Evolutionary conservation across 371 early-diverging fungal genomes (phyloP).

Genomic region (Circinella umbellata): DNA sequence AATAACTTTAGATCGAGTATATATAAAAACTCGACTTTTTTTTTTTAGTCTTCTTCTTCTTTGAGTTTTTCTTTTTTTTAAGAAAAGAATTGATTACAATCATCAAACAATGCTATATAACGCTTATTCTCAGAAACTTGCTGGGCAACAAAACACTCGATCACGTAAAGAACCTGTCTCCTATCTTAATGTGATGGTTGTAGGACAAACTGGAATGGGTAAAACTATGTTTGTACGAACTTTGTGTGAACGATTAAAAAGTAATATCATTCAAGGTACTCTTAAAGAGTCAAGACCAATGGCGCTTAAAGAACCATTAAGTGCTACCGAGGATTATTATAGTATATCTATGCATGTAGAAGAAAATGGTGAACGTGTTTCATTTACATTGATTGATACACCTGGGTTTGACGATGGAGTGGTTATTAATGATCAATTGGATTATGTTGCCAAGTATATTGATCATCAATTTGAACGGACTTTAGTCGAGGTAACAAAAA

Average conservation of each 20-base stretch:
- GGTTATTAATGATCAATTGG: slow-evolving; percentile 53
- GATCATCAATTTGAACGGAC: slow-evolving; percentile 79
- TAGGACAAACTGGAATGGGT: slow-evolving; percentile 74
- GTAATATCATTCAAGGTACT: slow-evolving; percentile 34
- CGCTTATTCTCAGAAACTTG: slow-evolving; percentile 32
- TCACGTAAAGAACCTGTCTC: slow-evolving; percentile 45
- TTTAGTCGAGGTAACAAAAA: slow-evolving; percentile 68
- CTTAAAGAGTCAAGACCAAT: slow-evolving; percentile 33
- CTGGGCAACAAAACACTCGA: slow-evolving; percentile 15
- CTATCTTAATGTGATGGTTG: slow-evolving; percentile 70
- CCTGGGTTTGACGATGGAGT: slow-evolving; percentile 67
- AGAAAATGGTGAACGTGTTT: slow-evolving; percentile 76
- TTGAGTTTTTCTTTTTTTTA: too few relatives aligned
- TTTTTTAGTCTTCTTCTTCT: too few relatives aligned
- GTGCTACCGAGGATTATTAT: slow-evolving; percentile 53
- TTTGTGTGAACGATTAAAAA: slow-evolving; percentile 61
- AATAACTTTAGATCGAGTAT: too few relatives aligned
- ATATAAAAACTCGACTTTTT: too few relatives aligned
- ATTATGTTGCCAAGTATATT: slow-evolving; percentile 60
- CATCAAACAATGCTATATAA: slow-evolving; percentile 28
- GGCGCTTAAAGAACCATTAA: slow-evolving; percentile 30
- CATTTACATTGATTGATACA: slow-evolving; percentile 83
- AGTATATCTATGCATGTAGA: slow-evolving; percentile 70
- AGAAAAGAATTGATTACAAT: too few relatives aligned
- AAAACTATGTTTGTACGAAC: slow-evolving; percentile 85